Base-by-base conservation (phyloP, 257 asterid species). In the Lycium barbarum region DNA sequence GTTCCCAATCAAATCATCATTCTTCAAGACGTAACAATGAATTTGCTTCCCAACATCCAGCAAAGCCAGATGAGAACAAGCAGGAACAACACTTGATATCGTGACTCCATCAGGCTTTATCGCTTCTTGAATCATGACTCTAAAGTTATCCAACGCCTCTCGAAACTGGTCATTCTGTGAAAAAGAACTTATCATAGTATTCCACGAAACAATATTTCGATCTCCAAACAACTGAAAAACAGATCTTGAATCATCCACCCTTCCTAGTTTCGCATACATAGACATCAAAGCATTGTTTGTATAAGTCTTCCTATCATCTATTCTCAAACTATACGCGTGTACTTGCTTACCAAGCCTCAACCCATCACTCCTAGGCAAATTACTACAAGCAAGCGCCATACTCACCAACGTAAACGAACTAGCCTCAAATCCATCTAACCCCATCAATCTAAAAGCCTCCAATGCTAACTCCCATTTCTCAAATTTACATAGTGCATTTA, bases 161-260 rank as follows among this genome's bases (percentile, higher is more conserved):
- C 79, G 43, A 88, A 90, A 93, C 84, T 85, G 88, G 81, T 84
- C 92, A 83, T 84, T 93, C 82, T 95, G 95, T 5, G 94, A 84
- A 62, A 91, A 87, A 0, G 91, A 74, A 80, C 95, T 91, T 38
- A 94, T 93, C 4, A 95, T 88, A 3, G 98, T 92, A 88, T 95
- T 95, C 99, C 99, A 95, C 22, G 97, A 93, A 87, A 95, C 96
- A 93, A 93, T 86, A 86, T 94, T 94, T 2, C 90, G 89, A 10
- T 90, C 82, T 6, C 87, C 88, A 87, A 89, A 94, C 40, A 81
- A 81, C 89, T 87, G 88, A 84, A 95, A 94, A 43, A 95, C 87
- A 70, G 86, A 78, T 85, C 85, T 89, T 33, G 99, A 90, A 81
- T 90, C 88, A 80, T 90, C 91, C 43, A 89, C 76, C 86, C 90